Base-by-base conservation (phyloP, 1,139 yeast genomes). In the Yamadazyma triangularis region DNA sequence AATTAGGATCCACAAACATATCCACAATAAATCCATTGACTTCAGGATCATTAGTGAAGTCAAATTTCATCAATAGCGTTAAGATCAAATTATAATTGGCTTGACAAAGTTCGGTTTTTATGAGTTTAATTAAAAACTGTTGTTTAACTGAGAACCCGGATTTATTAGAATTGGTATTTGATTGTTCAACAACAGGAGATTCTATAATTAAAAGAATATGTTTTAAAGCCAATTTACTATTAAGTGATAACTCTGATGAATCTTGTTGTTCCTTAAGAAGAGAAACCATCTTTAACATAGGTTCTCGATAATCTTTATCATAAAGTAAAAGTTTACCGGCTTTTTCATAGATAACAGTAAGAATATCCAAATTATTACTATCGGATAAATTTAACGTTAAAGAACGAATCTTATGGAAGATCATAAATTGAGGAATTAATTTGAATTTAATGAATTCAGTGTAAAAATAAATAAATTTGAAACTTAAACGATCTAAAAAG, bases 401-500 rank as follows among this genome's bases (percentile, higher is more conserved):
- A 2, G 67, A 58, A 39, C 83, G 64, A 32, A 83, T 71, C 48
- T 78, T 82, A 53, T 87, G 91, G 51, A 87, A 83, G 4, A 81
- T 67, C 33, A 81, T 66, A 53, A 76, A 82, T 13, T 66, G 62
- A 0, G 95, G 93, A n/a, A 88, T 65, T 42, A 87, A 53, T 41
- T 74, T 77, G 53, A 88, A 89, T 50, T 85, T 86, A 28, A 82
- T 73, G 59, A 88, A 61, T 48, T 89, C 96, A 30, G 79, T 64
- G 41, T 85, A 79, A 40, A 82, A 81, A 23, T 70, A 64, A 24
- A 84, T 71, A 41, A 73, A 77, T 41, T 65, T 70, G 43, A 78
- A 73, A 40, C 76, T 75, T 32, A 80, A 52, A 20, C 48, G 51
- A 33, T 70, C 69, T 18, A 77, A 66, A 39, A 69, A 67, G 23